Base-by-base conservation (phyloP, 495 filamentous ascomycete species). In the Parmelia sp. region DNA sequence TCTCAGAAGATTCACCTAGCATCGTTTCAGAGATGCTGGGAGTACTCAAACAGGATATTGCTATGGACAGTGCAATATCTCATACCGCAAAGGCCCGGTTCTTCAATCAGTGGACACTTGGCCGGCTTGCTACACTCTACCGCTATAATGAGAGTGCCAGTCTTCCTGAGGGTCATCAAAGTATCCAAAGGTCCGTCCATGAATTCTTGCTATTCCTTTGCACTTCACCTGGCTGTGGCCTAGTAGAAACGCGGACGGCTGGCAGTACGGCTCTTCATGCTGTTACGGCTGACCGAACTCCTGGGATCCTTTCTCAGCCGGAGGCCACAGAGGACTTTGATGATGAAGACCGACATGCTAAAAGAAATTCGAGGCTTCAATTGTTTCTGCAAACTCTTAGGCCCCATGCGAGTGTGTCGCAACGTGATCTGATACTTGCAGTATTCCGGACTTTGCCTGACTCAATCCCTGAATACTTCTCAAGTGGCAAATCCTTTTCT, bases 381-480 rank as follows among this genome's bases (percentile, higher is more conserved):
- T 82, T 86, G 33, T 90, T 97, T 65, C 80, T 89, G 11, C 86
- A 87, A 67, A 83, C 77, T n/a, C 81, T 99, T 44, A 87, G 90
- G 29, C 92, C 95, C 8, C 91, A 94, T 78, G 84, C 89, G 49
- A 90, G 86, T 74, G 82, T 79, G 62, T 81, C 89, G 40, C 92
- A 99, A 72, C 87, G 86, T 65, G 88, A 96, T 68, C 78, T 99
- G 7, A 73, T 96, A 2, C 76, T 91, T 3, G 79, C 83, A 10
- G 90, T 96, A 42, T 96, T 97, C 74, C 82, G 83, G 70, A 82
- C 83, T 21, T 87, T 87, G 3, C 92, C 94, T 9, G 92, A 96
- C 72, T 76, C 97, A 25, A 83, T 96, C 8, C 86, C 91, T 15
- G 83, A 89, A 68, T 97, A 92, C 72, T 97, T 96, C 68, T 79